These are phyloP conservation scores for Crithidia expoeki DNA, from an alignment of 208 protist genomes.

Conservation along the genomic window DNA sequence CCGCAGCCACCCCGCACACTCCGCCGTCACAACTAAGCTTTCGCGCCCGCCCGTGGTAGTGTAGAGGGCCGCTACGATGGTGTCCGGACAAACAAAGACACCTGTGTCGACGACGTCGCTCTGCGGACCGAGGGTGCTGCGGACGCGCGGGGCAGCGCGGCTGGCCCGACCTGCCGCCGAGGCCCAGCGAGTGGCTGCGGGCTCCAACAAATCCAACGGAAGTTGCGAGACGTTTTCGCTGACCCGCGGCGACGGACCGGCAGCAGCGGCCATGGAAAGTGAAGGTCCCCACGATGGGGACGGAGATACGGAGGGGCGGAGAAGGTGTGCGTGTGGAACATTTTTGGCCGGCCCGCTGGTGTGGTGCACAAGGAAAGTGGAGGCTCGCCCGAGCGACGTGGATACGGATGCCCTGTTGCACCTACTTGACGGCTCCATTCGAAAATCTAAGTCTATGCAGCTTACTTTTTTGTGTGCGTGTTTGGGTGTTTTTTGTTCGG, in stretches of 20 bases:
- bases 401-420: conserved; percentile 7
- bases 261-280: conserved; percentile 1
- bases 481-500: too few species aligned
- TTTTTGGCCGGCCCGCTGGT: neutral
- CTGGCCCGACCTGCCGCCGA: conserved; percentile 18
- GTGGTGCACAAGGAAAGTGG: conserved; percentile 13
- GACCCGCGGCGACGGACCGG: neutral
- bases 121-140: conserved; percentile 28
- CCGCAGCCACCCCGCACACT: conserved; percentile 58
- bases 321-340: neutral
- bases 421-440: neutral
- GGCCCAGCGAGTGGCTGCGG: conserved; percentile 23
- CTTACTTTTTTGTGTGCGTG: too few species aligned
- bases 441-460: neutral
- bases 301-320: conserved; percentile 3
- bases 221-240: conserved; percentile 21
- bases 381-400: conserved; percentile 6
- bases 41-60: conserved; percentile 11
- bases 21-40: conserved; percentile 35
- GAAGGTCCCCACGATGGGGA: conserved; percentile 1
- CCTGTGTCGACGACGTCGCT: conserved; percentile 42
- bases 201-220: conserved; percentile 31
- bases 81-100: conserved; percentile 49
- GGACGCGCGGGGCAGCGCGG: conserved; percentile 21
- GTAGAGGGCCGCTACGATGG: conserved; percentile 42